Conservation (phyloP, 2,329 filamentous ascomycete species). For the Aureobasidium lini region DNA sequence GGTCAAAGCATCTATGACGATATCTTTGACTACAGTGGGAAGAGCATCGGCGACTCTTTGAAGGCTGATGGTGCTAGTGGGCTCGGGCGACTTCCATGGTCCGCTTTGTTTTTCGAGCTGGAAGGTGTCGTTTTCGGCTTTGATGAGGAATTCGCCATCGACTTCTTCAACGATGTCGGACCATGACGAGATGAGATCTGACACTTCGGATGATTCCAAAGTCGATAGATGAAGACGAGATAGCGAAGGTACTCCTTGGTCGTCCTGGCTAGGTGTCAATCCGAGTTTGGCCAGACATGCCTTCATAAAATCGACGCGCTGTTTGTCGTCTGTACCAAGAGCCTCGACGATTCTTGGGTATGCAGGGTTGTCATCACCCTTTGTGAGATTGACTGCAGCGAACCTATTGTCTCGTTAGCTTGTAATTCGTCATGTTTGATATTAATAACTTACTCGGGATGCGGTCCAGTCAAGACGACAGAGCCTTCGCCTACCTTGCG, state of each 20-base stretch:
- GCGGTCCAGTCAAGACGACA: constrained; percentile 74
- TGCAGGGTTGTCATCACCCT: constrained; percentile 54
- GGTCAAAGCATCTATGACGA: constrained; percentile 10
- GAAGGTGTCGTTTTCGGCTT: constrained; percentile 77
- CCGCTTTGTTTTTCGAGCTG: constrained; percentile 56
- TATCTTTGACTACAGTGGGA: constrained; percentile 20
- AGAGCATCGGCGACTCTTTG: constrained; percentile 23
- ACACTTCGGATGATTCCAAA: constrained; percentile 54
- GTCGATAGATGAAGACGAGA: constrained; percentile 79
- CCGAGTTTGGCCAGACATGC: constrained; percentile 74
- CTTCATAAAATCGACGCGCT: constrained; percentile 67
- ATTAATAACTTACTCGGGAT: constrained; percentile 66
- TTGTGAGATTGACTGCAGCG: constrained; percentile 67
- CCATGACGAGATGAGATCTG: constrained; percentile 59
- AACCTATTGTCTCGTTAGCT: constrained; percentile 52
- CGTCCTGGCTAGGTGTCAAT: constrained; percentile 65
- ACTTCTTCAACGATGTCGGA: constrained; percentile 49
- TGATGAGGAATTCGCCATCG: constrained; percentile 64
- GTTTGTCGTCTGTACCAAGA: constrained; percentile 60
- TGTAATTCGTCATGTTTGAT: constrained; percentile 1
- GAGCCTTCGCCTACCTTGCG: constrained; percentile 75
- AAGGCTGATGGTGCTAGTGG: constrained; percentile 27
- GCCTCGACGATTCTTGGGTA: constrained; percentile 64
- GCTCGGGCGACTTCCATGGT: neutral
- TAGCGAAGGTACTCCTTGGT: constrained; percentile 65